Percentiles rank a stretch among this genome's conserved stretches.
These are phyloP conservation scores for Candida takata DNA, from an alignment of 805 yeast genomes.

Conservation along the genomic window DNA sequence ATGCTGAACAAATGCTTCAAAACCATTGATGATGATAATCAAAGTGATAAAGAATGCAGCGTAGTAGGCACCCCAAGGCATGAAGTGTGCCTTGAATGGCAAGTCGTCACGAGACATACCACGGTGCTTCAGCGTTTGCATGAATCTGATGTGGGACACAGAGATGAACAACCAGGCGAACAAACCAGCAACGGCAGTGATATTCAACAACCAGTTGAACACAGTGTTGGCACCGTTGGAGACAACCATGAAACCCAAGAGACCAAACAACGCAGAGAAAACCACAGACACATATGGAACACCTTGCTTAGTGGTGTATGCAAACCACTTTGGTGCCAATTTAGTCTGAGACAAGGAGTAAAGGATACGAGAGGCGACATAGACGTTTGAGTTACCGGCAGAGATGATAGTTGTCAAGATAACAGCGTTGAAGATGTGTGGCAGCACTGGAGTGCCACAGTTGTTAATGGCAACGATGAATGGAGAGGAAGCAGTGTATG, in stretches of 20 bases:
- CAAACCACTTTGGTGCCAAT: constrained; percentile 49
- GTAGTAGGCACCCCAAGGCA: constrained; percentile 65
- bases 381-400: constrained; percentile 74
- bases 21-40: constrained; percentile 69
- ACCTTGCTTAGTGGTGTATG: constrained; percentile 45
- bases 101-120: constrained; percentile 60
- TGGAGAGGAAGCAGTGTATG: constrained; percentile 55
- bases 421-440: constrained; percentile 67
- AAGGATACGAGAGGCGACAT: constrained; percentile 63
- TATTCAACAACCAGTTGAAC: constrained; percentile 67
- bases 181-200: constrained; percentile 72
- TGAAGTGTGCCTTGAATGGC: constrained; percentile 67
- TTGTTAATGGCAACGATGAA: constrained; percentile 65
- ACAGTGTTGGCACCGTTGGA: constrained; percentile 48
- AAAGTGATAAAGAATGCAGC: constrained; percentile 46
- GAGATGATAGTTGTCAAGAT: constrained; percentile 60
- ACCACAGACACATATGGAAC: constrained; percentile 56
- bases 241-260: constrained; percentile 53
- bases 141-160: constrained; percentile 60
- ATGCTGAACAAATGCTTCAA: constrained; percentile 46
- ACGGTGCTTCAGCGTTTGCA: constrained; percentile 54
- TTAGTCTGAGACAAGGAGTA: constrained; percentile 57
- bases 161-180: constrained; percentile 67
- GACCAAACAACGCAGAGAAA: constrained; percentile 54
- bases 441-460: constrained; percentile 59